Evolutionary conservation across 768 basidiomycete genomes (phyloP).

Genomic region (Lentinula sp.): DNA sequence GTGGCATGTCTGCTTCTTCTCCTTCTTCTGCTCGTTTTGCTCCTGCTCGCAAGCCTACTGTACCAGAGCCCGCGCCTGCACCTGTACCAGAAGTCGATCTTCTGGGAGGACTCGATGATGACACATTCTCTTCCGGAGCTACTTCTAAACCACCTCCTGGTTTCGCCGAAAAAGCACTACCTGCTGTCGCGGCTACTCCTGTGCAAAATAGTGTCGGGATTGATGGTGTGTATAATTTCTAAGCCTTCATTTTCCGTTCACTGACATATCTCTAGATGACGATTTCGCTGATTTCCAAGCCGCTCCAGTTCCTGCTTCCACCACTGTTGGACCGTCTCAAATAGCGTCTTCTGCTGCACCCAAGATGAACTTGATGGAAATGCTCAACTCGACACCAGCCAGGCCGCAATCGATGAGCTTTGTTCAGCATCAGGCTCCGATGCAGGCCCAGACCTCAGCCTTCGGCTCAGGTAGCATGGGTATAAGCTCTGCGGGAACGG

Average conservation of each 20-base stretch:
- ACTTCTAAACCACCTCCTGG: slow-evolving; percentile 20
- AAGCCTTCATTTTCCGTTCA: neutral
- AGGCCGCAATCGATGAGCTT: slow-evolving; percentile 19
- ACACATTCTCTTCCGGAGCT: slow-evolving; percentile 35
- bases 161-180: slow-evolving; percentile 50
- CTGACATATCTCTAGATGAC: slow-evolving; percentile 45
- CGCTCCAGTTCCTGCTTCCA: slow-evolving; percentile 35
- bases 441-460: slow-evolving; percentile 3
- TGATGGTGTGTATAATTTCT: slow-evolving; percentile 30
- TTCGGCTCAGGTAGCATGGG: slow-evolving; percentile 4
- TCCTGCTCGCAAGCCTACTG: slow-evolving; percentile 30
- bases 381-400: slow-evolving; percentile 33
- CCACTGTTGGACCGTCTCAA: slow-evolving; percentile 19
- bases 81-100: slow-evolving; percentile 56
- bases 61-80: slow-evolving; percentile 28
- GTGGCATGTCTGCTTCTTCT: slow-evolving; percentile 18
- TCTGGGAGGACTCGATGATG: slow-evolving; percentile 71
- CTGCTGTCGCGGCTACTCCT: slow-evolving; percentile 29
- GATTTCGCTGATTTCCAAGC: slow-evolving; percentile 86
- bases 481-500: slow-evolving; percentile 13
- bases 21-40: slow-evolving; percentile 27
- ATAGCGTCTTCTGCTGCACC: slow-evolving; percentile 31
- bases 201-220: slow-evolving; percentile 18
- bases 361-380: slow-evolving; percentile 38
- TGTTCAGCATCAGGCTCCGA: neutral